Base-by-base conservation (phyloP, 352 stramenopile genomes). In the Blastocystis sp. region DNA sequence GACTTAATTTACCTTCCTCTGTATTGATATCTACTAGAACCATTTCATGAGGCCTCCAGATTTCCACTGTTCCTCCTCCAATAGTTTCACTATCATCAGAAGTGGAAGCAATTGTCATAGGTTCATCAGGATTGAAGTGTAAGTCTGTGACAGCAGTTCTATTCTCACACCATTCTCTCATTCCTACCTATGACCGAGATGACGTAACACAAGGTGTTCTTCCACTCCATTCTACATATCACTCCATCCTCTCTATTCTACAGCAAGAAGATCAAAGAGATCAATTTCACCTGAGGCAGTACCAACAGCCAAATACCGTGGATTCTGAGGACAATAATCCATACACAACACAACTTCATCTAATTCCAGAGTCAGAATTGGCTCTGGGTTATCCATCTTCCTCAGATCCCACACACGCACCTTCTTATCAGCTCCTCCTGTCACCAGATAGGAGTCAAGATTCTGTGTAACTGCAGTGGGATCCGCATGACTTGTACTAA, bases 11-110 rank as follows among this genome's bases (percentile, higher is more conserved):
- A 1, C 44, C 44, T 27, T 60, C 44, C 40, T 79, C 33, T 2
- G 35, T 27, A n/a, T 51, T 48, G 6, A 79, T 60, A 35, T 79
- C 68, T 9, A 79, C 44, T 24, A 79, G 6, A 0, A 79, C 24
- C 68, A 79, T 40, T 48, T 79, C 68, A 30, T 79, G 68, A n/a
- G 68, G 68, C 33, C 68, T 53, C 68, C 68, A 79, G 22, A 79
- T 56, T 40, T 79, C 68, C 1, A 79, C 40, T 11, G 68, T 56
- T n/a, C 68, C 68, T 27, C 68, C 68, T 35, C 68, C 68, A 19
- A 58, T 60, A 3, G 15, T 79, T 15, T 58, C 37, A 37, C 37
- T 79, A 17, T 79, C 68, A 53, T 79, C 68, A n/a, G 68, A 79
- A 27, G 24, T 33, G 17, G 68, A 79, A 11, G 51, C 33, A 24